phyloP scores from a whole-genome alignment of 2,329 filamentous ascomycete species.

The Ramularia collo-cygni region DNA sequence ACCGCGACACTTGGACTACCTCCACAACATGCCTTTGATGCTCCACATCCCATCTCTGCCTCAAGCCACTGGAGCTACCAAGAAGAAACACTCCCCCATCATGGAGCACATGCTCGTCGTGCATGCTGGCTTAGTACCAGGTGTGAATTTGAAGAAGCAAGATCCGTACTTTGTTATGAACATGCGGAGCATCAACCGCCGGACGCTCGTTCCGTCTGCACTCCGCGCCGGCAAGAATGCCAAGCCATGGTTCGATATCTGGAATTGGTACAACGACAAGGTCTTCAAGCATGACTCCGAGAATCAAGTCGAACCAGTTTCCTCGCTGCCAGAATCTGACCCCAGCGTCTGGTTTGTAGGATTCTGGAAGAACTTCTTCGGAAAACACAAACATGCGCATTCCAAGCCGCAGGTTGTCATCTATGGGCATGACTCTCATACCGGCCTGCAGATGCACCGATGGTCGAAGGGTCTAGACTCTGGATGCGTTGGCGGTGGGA shows the following conservation, averaged over 20 bases:
- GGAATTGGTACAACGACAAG: constrained; percentile 30
- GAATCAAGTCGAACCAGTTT: constrained; percentile 3
- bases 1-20: constrained; percentile 26
- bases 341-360: constrained; percentile 6
- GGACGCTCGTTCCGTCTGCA: constrained; percentile 52
- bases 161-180: constrained; percentile 83
- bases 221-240: constrained; percentile 18
- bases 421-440: constrained; percentile 79
- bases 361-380: constrained; percentile 18
- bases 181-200: constrained; percentile 71
- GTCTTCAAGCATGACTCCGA: constrained; percentile 20
- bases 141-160: constrained; percentile 60
- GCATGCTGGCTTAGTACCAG: constrained; percentile 79
- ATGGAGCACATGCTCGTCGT: constrained; percentile 57
- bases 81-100: constrained; percentile 53
- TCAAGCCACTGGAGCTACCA: constrained; percentile 13
- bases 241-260: constrained; percentile 26
- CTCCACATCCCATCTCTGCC: constrained; percentile 29
- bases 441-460: constrained; percentile 57
- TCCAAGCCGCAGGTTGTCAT: constrained; percentile 57
- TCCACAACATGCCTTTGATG: constrained; percentile 32
- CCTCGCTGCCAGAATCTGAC: background rate
- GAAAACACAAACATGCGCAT: constrained; percentile 23
- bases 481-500: constrained; percentile 68
- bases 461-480: constrained; percentile 84